Percentiles rank a stretch among this genome's conserved stretches.
Evolutionary conservation across 192 early-diverging fungal species (phyloP).

Genomic region (Kappamyces sp.): DNA sequence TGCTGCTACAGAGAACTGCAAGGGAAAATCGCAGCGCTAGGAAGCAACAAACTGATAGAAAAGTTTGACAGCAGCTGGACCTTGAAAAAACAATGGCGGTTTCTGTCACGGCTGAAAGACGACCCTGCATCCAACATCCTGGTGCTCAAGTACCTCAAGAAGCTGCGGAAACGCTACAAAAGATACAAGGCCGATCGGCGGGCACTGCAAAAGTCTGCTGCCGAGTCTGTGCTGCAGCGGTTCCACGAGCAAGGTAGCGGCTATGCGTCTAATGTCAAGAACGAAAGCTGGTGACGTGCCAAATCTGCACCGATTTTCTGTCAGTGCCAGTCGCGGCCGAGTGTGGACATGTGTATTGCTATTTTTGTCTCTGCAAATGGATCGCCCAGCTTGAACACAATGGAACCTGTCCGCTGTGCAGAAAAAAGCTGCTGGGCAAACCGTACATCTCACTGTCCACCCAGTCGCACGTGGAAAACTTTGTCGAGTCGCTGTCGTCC

Average conservation of each 20-base stretch:
- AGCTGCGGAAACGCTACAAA: too few relatives aligned
- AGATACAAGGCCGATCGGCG: too few relatives aligned
- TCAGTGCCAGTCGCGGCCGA: conserved; percentile 2
- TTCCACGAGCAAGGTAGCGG: background rate
- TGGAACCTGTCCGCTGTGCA: conserved; percentile 9
- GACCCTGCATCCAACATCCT: too few relatives aligned
- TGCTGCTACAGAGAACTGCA: too few relatives aligned
- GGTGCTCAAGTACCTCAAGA: too few relatives aligned
- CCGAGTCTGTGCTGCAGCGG: background rate
- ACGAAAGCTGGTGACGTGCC: conserved; percentile 4
- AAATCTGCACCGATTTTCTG: conserved; percentile 11
- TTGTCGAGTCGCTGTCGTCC: background rate
- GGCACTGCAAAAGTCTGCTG: too few relatives aligned
- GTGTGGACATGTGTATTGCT: conserved; percentile 15
- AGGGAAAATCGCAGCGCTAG: too few relatives aligned
- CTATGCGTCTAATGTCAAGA: background rate
- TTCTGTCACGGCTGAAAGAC: too few relatives aligned
- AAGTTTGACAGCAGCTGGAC: too few relatives aligned
- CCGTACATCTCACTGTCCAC: background rate
- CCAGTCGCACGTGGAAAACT: conserved; percentile 4
- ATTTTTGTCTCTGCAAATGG: conserved; percentile 5
- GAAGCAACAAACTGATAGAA: too few relatives aligned
- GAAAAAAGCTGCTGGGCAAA: background rate
- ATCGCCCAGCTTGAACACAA: background rate
- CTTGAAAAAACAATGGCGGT: too few relatives aligned